These are phyloP conservation scores for Paecilomyces sp. DNA, from an alignment of 2,329 filamentous ascomycete genomes.

Conservation along the genomic window DNA sequence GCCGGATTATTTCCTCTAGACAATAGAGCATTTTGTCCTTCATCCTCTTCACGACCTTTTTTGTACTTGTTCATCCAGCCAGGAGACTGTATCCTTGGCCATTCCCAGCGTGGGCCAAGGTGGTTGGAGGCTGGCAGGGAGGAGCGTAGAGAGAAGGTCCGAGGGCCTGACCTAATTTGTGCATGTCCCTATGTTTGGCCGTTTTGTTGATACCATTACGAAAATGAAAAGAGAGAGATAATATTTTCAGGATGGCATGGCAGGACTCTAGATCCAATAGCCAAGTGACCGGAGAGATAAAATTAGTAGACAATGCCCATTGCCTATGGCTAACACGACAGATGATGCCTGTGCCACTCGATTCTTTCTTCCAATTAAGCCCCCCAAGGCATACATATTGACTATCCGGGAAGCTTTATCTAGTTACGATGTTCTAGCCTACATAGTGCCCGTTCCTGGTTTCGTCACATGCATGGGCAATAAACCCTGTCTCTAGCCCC, in stretches of 20 bases:
- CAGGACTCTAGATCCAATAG: neutral
- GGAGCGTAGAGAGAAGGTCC: constrained; percentile 18
- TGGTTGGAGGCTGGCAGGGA: constrained; percentile 1
- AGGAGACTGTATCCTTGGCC: neutral
- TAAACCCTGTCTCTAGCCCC: no score
- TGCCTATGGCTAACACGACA: neutral
- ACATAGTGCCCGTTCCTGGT: no score
- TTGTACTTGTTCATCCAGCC: neutral
- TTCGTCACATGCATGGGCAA: no score
- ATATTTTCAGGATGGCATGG: neutral
- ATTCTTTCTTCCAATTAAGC: no score
- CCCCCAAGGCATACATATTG: no score
- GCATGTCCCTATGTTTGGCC: constrained; percentile 26
- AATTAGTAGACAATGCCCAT: neutral
- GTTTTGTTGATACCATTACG: constrained; percentile 34
- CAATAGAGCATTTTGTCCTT: constrained; percentile 18
- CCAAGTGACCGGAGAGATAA: neutral
- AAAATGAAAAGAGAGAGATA: constrained; percentile 14
- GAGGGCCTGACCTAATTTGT: constrained; percentile 20
- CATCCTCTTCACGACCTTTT: constrained; percentile 5
- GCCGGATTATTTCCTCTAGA: constrained; percentile 94
- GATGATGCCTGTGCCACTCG: no score
- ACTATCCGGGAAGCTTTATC: no score
- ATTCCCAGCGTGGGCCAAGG: neutral
- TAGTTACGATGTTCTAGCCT: no score